Evolutionary conservation across 2,329 filamentous ascomycete species (phyloP), one percentile per base, ranked within the genome.

Genomic region (Nothophoma quercina): DNA sequence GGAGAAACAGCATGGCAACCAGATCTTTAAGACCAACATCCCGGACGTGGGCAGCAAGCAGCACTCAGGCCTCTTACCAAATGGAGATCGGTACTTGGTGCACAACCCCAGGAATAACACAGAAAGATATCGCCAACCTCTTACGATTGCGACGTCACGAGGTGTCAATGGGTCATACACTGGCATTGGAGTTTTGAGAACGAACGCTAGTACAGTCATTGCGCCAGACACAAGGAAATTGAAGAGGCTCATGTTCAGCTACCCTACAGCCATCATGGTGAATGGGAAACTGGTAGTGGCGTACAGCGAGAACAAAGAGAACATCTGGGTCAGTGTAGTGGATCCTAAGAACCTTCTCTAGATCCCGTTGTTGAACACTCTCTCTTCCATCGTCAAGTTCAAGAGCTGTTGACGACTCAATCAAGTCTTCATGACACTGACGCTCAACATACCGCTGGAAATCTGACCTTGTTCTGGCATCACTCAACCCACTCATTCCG

Each of bases 231-330:
- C 56, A 16, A 34, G 56, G 15, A 43, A 43, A 15, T 28, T 58
- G 26, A 58, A 58, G 48, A 45, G 56, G 19, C 41, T 49, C 7
- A 55, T 55, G 56, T 55, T 55, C 22, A 58, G 56, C 33, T 58
- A 58, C 21, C 56, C 56, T 13, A 53, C 56, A 15, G 51, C 56
- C 9, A 51, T 58, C 15, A 18, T 58, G 47, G 56, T 58, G 21
- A 9, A 49, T 0, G 51, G 44, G 1, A 58, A 55, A 22, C 18
- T 58, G 16, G 48, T 58, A 1, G 48, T 58, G 12, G 35, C 43
- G 22, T 58, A 58, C 16, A 58, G 56, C 21, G 56, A 58, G 48
- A 58, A 58, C 10, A 58, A 58, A 40, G 56, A 58, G 48, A 58
- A 58, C 19, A 58, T 58, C 5, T 58, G 56, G 51, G 51, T 58